Base-by-base conservation (phyloP, 306 rosid genomes). In the Sophora flavescens region DNA sequence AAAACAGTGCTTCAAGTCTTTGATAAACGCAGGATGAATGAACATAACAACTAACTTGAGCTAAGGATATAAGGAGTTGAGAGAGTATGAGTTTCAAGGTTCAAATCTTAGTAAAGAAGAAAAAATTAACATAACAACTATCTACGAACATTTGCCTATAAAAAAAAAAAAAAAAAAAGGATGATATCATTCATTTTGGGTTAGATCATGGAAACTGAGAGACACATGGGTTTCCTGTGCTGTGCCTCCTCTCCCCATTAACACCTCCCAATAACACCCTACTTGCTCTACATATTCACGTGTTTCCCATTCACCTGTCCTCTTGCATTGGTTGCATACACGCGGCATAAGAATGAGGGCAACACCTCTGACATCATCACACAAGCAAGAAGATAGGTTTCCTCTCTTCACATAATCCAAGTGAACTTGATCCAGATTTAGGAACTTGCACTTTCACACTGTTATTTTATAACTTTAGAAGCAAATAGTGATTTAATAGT, bases 201-300 rank as follows among this genome's bases (percentile, higher is more conserved):
- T 68, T 77, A 60, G 60, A 60, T 15, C 51, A 63, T 64, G 65
- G 76, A 65, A 65, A 66, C 35, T 12, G 83, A 69, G 63, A 47
- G 52, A 75, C 72, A 62, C 81, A 79, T 63, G 76, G 67, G 44
- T 64, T 69, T 63, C 78, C 52, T 45, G 74, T 83, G 83, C 52
- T 45, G 74, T 83, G 83, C 22, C 74, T 68, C 57, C 77, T 6
- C 64, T 3, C 13, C 63, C 8, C 51, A 14, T 64, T 65, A 44
- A 56, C 51, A 72, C 3, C 35, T 58, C 67, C 65, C 70, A 36
- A 38, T 36, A 67, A 0, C 2, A 42, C 11, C 13, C 63, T 45
- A 1, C 15, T 35, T 45, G 72, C 26, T 65, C 63, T 61, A 74
- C 80, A 8, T 28, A 32, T 64, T 74, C 84, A 83, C 83, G 69